Evolutionary conservation across 2,329 filamentous ascomycete genomes (phyloP).

Genomic region (Sporothrix sp.): DNA sequence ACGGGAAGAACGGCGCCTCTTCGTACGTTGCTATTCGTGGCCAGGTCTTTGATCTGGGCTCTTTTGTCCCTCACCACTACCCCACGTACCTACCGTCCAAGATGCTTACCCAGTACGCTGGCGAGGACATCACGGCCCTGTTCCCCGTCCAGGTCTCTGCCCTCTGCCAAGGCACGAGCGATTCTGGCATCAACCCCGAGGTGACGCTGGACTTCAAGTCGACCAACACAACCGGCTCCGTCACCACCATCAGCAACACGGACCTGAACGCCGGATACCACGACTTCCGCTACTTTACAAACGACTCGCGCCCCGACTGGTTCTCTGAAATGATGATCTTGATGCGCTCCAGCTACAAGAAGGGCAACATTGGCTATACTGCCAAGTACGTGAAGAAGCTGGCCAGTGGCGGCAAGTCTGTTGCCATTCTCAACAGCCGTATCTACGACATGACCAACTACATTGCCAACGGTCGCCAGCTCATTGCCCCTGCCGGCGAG

Average conservation of each 20-base stretch:
- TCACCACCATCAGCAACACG: conserved; percentile 51
- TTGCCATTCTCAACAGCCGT: conserved; percentile 67
- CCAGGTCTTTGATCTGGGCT: conserved; percentile 72
- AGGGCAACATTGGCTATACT: conserved; percentile 80
- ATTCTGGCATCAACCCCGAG: conserved; percentile 50
- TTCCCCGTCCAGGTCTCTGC: conserved; percentile 94
- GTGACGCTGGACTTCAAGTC: conserved; percentile 80
- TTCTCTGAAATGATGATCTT: conserved; percentile 79
- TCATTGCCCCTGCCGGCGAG: conserved; percentile 47
- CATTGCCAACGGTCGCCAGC: conserved; percentile 59
- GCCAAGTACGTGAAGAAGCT: conserved; percentile 65
- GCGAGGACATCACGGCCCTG: conserved; percentile 73
- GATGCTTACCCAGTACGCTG: conserved; percentile 69
- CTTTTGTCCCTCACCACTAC: conserved; percentile 69
- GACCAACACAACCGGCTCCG: conserved; percentile 62
- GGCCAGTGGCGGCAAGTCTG: conserved; percentile 51
- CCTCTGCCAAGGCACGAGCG: conserved; percentile 69
- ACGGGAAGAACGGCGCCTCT: conserved; percentile 57
- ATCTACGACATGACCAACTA: conserved; percentile 91
- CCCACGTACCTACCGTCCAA: conserved; percentile 53
- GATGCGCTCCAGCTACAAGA: conserved; percentile 69
- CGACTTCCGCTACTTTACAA: conserved; percentile 79
- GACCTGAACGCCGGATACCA: conserved; percentile 77
- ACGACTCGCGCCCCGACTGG: conserved; percentile 81
- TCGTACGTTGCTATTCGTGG: conserved; percentile 79